These are phyloP conservation scores for Pleoardoris graminearum DNA, from an alignment of 2,329 filamentous ascomycete genomes.

Conservation along the genomic window DNA sequence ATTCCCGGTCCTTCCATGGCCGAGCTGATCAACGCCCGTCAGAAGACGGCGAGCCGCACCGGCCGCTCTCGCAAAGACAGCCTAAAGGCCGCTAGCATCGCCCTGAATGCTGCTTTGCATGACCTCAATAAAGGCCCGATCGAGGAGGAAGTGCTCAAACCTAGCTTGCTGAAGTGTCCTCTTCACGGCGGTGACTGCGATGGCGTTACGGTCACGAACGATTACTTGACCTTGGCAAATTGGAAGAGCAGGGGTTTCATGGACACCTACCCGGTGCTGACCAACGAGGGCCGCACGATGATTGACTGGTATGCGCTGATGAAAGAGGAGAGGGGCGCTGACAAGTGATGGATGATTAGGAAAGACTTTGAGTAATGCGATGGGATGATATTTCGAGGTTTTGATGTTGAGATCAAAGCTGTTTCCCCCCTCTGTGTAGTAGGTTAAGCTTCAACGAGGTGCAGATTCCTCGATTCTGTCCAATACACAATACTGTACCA, in stretches of 20 bases:
- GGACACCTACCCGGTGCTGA: constrained; percentile 22
- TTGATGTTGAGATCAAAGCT: constrained; percentile 8
- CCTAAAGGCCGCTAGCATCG: constrained; percentile 5
- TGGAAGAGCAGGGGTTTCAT: constrained; percentile 15
- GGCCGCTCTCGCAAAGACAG: constrained; percentile 21
- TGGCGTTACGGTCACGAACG: constrained; percentile 13
- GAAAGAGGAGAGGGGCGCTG: constrained; percentile 23
- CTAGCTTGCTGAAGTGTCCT: constrained; percentile 11
- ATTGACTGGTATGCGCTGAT: constrained; percentile 30
- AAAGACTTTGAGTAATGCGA: neutral
- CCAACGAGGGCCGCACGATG: constrained; percentile 20
- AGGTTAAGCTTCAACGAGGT: neutral
- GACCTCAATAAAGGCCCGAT: neutral
- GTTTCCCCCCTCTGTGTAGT: neutral
- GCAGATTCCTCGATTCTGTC: neutral
- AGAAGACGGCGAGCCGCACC: constrained; percentile 1
- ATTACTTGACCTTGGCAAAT: constrained; percentile 17
- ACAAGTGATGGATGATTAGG: neutral
- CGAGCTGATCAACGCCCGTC: neutral
- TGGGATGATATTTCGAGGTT: neutral
- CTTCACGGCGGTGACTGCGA: constrained; percentile 28
- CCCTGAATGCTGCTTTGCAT: constrained; percentile 25
- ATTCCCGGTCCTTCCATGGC: neutral
- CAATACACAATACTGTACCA: neutral
- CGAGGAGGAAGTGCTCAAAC: neutral